phyloP scores from a whole-genome alignment of 495 filamentous ascomycete species.

The Bryoglossum gracile region DNA sequence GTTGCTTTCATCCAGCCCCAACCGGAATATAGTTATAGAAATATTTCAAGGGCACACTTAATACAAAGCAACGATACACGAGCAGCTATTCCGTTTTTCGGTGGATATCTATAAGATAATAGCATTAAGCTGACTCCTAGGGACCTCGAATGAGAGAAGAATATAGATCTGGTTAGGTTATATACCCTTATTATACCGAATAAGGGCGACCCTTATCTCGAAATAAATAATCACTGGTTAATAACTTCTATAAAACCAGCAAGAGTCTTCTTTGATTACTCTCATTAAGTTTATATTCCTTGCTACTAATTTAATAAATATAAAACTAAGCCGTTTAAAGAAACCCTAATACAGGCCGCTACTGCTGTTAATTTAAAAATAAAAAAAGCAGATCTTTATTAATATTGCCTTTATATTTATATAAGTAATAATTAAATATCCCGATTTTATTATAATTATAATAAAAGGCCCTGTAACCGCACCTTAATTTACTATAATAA shows the following conservation, averaged over 20 bases:
- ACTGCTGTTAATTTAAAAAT: conserved; percentile 24
- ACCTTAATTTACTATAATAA: no score
- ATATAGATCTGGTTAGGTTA: neutral
- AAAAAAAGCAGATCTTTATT: conserved; percentile 39
- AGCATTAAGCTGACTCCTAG: neutral
- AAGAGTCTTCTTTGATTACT: conserved; percentile 10
- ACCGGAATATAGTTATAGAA: no score
- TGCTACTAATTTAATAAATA: neutral
- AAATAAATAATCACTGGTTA: neutral
- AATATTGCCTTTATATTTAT: conserved; percentile 37
- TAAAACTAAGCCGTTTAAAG: conserved; percentile 1
- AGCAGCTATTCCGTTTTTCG: neutral
- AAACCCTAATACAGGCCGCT: neutral
- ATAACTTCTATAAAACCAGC: conserved; percentile 1
- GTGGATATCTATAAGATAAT: neutral
- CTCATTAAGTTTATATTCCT: neutral
- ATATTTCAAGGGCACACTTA: no score
- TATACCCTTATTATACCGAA: conserved; percentile 16
- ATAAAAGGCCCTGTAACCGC: conserved; percentile 5
- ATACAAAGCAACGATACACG: no score
- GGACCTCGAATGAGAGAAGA: conserved; percentile 4
- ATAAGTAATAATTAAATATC: conserved; percentile 27
- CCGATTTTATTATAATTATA: conserved; percentile 24
- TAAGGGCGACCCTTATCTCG: conserved; percentile 11
- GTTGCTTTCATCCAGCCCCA: no score